Conservation (phyloP, 202 grass and related monocot genomes). For the Cymbopogon flexuosus region DNA sequence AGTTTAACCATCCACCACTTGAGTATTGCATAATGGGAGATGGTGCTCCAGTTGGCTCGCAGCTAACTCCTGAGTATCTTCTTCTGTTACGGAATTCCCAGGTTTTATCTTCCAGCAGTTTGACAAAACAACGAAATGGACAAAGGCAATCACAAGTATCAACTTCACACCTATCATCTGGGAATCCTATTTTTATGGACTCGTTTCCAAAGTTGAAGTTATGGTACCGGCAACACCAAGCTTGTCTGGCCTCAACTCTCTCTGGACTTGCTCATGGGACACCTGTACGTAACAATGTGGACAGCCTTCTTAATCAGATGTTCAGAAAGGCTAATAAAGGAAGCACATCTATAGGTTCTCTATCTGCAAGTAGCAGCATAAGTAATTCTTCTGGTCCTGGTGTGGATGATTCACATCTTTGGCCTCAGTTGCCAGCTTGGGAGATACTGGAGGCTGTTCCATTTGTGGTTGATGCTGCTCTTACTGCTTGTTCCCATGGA, state of each 20-base stretch:
- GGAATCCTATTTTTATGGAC: conserved; percentile 80
- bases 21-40: conserved; percentile 93
- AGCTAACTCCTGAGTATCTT: conserved; percentile 92
- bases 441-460: conserved; percentile 95
- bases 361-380: conserved; percentile 85
- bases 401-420: conserved; percentile 56
- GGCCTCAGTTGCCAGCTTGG: conserved; percentile 94
- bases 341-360: conserved; percentile 57
- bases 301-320: conserved; percentile 88
- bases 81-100: conserved; percentile 68
- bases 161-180: conserved; percentile 38
- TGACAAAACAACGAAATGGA: conserved; percentile 41
- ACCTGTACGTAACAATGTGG: conserved; percentile 80
- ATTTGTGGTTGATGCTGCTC: conserved; percentile 96
- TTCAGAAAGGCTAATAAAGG: conserved; percentile 79
- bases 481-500: conserved; percentile 93
- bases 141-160: conserved; percentile 31
- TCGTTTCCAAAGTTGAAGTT: conserved; percentile 89
- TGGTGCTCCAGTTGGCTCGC: conserved; percentile 88
- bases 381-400: conserved; percentile 65
- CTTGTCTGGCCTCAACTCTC: conserved; percentile 94
- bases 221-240: conserved; percentile 93
- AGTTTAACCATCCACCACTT: conserved; percentile 94
- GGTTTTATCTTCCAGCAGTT: conserved; percentile 34
- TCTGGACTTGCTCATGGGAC: conserved; percentile 82